A percentile compares a stretch with the other conserved stretches of the same genome.
Evolutionary conservation across 768 basidiomycete genomes (phyloP).

Genomic region (Suillus cothurnatus): DNA sequence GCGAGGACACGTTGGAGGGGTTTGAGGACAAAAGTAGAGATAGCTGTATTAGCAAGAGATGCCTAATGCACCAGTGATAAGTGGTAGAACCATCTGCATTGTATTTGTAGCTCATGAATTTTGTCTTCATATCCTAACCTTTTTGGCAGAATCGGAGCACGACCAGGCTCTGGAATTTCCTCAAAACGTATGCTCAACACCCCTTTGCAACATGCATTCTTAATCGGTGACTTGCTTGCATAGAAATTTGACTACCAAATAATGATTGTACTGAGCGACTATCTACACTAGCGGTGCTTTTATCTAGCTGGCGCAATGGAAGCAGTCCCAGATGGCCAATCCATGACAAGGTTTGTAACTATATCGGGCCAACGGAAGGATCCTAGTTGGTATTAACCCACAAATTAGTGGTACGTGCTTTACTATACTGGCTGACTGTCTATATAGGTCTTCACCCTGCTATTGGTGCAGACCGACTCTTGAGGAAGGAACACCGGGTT

Average conservation of each 20-base stretch:
- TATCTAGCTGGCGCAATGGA: not conserved
- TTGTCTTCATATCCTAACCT: not conserved
- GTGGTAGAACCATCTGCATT: not conserved
- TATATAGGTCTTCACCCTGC: not conserved
- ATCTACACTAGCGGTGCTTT: not conserved
- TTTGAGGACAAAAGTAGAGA: conserved; percentile 64
- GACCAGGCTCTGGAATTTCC: not conserved
- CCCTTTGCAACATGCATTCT: not conserved
- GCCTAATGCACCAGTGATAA: not conserved
- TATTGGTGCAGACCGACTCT: not conserved
- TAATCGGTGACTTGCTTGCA: not conserved
- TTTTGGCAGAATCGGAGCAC: not conserved
- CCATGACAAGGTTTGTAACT: not conserved
- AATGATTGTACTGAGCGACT: not conserved
- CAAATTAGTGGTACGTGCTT: not conserved
- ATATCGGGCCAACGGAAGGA: not conserved
- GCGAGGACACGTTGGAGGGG: conserved; percentile 87
- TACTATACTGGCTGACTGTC: not conserved
- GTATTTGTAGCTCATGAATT: not conserved
- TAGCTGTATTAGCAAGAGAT: conserved; percentile 38
- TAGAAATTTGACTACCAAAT: not conserved
- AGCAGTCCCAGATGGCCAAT: not conserved
- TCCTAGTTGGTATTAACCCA: not conserved
- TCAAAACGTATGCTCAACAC: not conserved
- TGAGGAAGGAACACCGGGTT: not conserved